These are phyloP conservation scores for Sphagnum magellanicum DNA, from an alignment of 228 moss, liverwort and hornwort species.

Conservation along the genomic window DNA sequence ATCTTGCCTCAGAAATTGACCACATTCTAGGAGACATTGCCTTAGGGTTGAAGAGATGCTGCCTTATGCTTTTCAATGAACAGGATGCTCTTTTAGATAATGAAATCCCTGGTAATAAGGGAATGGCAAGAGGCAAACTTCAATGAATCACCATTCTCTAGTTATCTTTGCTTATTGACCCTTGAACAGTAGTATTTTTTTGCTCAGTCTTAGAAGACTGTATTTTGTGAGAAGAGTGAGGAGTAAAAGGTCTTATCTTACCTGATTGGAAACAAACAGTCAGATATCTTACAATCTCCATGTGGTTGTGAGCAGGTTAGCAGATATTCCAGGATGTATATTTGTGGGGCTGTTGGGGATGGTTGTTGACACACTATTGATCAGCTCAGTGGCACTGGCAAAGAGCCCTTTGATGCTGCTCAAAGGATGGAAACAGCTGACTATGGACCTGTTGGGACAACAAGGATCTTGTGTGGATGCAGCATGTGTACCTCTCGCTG, in stretches of 20 bases:
- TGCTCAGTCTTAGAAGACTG: too few species aligned
- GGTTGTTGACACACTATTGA: conserved; percentile 57
- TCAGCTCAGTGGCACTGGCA: conserved; percentile 37
- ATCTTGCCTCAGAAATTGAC: background rate
- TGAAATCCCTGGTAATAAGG: too few species aligned
- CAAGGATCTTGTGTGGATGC: conserved; percentile 50
- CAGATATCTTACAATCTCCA: background rate
- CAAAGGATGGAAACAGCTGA: conserved; percentile 76
- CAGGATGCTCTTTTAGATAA: too few species aligned
- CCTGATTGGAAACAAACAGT: background rate
- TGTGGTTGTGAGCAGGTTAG: conserved; percentile 40
- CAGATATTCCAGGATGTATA: conserved; percentile 69
- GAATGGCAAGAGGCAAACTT: too few species aligned
- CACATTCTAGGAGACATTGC: too few species aligned
- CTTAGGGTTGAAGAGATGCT: too few species aligned
- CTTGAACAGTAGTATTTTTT: too few species aligned
- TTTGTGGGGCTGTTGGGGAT: conserved; percentile 64
- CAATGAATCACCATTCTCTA: too few species aligned
- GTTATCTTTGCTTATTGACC: too few species aligned
- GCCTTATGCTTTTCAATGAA: too few species aligned
- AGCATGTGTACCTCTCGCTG: conserved; percentile 89
- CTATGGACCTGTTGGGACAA: conserved; percentile 60
- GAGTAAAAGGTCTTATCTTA: too few species aligned
- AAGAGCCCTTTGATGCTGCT: conserved; percentile 78
- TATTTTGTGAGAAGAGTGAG: too few species aligned